These are phyloP conservation scores for Mrakia blollopis DNA, from an alignment of 768 basidiomycete genomes.

Conservation along the genomic window DNA sequence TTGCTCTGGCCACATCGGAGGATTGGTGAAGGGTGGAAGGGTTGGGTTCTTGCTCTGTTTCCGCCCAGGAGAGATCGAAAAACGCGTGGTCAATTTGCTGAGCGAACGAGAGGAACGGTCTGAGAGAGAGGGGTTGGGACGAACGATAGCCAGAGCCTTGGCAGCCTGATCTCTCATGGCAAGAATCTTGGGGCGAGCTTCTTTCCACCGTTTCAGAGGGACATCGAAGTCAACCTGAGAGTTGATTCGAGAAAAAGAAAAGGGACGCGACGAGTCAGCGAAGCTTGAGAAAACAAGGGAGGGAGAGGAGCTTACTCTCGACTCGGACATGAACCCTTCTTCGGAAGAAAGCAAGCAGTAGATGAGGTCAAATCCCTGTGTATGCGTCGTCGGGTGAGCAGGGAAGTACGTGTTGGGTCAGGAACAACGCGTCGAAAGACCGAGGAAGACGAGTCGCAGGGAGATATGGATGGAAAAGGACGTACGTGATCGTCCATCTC, in stretches of 20 bases:
- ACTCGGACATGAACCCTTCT: not conserved
- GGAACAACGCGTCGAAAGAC: not conserved
- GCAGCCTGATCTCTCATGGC: not conserved
- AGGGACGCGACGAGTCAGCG: not conserved
- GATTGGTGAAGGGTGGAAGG: not conserved
- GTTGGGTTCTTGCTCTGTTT: not conserved
- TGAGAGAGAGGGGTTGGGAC: not conserved
- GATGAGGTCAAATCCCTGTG: not conserved
- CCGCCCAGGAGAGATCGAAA: not conserved
- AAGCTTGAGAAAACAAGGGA: not conserved
- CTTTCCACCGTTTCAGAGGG: slow-evolving; percentile 10
- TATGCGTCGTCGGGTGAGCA: too few relatives aligned
- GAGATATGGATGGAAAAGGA: too few relatives aligned
- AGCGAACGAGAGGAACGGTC: not conserved
- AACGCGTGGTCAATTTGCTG: too few relatives aligned
- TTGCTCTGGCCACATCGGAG: slow-evolving; percentile 6
- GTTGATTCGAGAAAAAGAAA: too few relatives aligned
- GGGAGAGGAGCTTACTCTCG: not conserved
- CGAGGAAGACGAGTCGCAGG: too few relatives aligned
- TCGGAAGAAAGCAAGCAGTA: not conserved
- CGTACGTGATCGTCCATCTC: slow-evolving; percentile 15
- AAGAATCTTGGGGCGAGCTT: slow-evolving; percentile 11
- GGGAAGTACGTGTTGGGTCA: not conserved
- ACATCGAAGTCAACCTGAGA: slow-evolving; percentile 4
- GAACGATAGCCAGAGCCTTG: not conserved